Conservation (phyloP, 2,329 filamentous ascomycete species). For the Neofusicoccum sp. region DNA sequence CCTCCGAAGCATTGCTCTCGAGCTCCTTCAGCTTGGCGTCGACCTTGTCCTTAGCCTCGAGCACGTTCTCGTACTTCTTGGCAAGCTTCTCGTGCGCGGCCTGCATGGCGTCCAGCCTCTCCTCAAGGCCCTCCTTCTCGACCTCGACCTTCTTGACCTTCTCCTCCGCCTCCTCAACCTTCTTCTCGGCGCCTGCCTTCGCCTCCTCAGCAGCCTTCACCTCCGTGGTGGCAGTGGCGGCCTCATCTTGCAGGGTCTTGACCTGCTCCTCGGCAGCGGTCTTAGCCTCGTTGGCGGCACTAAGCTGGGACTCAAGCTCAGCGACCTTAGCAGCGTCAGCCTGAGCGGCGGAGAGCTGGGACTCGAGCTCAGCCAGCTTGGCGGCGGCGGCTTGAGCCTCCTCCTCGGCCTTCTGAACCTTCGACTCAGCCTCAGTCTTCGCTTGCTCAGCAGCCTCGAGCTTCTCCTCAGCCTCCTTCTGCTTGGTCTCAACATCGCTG, state of each 20-base stretch:
- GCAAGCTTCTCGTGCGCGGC: slow-evolving; percentile 27
- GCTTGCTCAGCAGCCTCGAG: slow-evolving; percentile 1
- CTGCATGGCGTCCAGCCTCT: slow-evolving; percentile 12
- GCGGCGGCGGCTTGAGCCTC: slow-evolving; percentile 23
- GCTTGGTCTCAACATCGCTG: slow-evolving; percentile 5
- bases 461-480: slow-evolving; percentile 15
- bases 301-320: slow-evolving; percentile 12
- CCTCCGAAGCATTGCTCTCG: slow-evolving; percentile 5
- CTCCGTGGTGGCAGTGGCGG: not conserved
- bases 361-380: slow-evolving; percentile 28
- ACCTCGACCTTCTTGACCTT: slow-evolving; percentile 25
- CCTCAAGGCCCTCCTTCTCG: slow-evolving; percentile 22
- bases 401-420: slow-evolving; percentile 19
- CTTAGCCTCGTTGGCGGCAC: slow-evolving; percentile 7
- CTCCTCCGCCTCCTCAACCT: slow-evolving; percentile 21
- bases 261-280: not conserved
- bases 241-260: slow-evolving; percentile 6
- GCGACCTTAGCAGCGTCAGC: slow-evolving; percentile 21
- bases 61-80: slow-evolving; percentile 24
- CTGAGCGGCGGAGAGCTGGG: slow-evolving; percentile 16
- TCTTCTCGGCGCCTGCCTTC: slow-evolving; percentile 9
- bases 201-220: not conserved
- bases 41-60: slow-evolving; percentile 23
- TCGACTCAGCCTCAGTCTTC: not conserved
- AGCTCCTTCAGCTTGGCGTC: slow-evolving; percentile 4